These are phyloP conservation scores for Trapa bicornis DNA, from an alignment of 345 rosid species.

Conservation along the genomic window DNA sequence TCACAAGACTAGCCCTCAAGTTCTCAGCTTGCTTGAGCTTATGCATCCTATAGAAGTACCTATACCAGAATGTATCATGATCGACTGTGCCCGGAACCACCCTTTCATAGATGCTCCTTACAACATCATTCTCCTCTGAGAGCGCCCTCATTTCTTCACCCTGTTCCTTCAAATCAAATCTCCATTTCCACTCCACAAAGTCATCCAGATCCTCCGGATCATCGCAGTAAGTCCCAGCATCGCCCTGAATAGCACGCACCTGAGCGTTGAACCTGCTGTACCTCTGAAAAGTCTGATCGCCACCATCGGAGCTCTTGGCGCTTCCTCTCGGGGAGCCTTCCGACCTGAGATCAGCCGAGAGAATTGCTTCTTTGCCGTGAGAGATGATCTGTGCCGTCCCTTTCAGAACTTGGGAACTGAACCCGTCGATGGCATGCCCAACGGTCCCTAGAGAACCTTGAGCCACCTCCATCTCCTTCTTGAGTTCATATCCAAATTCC, in stretches of 20 bases:
- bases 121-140: conserved; percentile 41
- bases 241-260: conserved; percentile 49
- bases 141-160: conserved; percentile 37
- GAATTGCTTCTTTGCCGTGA: conserved; percentile 65
- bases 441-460: conserved; percentile 76
- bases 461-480: conserved; percentile 83
- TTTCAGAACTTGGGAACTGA: conserved; percentile 55
- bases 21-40: conserved; percentile 81
- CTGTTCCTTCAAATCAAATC: conserved; percentile 34
- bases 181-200: conserved; percentile 51
- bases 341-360: conserved; percentile 43
- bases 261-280: conserved; percentile 79
- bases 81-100: conserved; percentile 49
- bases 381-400: conserved; percentile 75
- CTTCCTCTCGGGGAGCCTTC: conserved; percentile 30
- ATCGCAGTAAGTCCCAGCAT: conserved; percentile 50
- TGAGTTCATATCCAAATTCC: conserved; percentile 70
- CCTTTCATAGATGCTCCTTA: conserved; percentile 33
- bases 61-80: conserved; percentile 57
- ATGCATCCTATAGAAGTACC: conserved; percentile 57
- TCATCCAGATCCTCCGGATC: conserved; percentile 69
- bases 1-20: conserved; percentile 69
- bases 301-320: conserved; percentile 16
- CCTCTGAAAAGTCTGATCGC: conserved; percentile 24
- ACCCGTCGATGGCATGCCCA: conserved; percentile 51